These are phyloP conservation scores for Phalaenopsis equestris DNA, from an alignment of 106 monocot genomes.

Conservation along the genomic window DNA sequence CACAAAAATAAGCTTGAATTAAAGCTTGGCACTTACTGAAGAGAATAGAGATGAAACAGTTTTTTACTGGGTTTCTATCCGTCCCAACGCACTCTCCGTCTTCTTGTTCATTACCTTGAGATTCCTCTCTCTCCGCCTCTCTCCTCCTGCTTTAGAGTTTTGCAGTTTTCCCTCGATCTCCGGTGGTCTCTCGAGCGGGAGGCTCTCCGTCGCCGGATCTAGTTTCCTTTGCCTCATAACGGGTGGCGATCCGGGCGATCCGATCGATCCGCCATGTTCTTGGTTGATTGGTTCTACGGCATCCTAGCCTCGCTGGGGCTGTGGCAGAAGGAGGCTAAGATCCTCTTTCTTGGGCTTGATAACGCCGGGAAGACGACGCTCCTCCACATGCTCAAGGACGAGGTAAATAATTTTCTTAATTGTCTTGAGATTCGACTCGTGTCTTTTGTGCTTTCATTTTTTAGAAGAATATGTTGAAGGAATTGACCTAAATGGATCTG, in stretches of 20 bases:
- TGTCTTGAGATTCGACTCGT: background rate
- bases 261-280: conserved; percentile 24
- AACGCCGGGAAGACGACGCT: conserved; percentile 72
- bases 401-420: conserved; percentile 19
- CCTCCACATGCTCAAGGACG: conserved; percentile 75
- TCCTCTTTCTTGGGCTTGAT: conserved; percentile 66
- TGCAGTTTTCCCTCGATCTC: conserved; percentile 9
- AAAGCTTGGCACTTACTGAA: too few species aligned
- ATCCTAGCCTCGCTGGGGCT: conserved; percentile 64
- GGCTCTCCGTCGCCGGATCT: conserved; percentile 3
- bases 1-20: too few species aligned
- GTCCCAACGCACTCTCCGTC: background rate
- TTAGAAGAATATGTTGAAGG: background rate
- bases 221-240: background rate
- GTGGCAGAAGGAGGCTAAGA: conserved; percentile 84
- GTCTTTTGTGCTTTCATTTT: background rate
- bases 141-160: background rate
- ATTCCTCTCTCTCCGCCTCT: background rate
- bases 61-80: too few species aligned
- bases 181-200: background rate
- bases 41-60: too few species aligned
- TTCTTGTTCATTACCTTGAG: background rate
- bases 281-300: conserved; percentile 66
- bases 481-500: conserved; percentile 1
- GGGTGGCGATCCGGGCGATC: background rate